These are phyloP conservation scores for Nitzschia putrida DNA, from an alignment of 108 stramenopile genomes.

Conservation along the genomic window DNA sequence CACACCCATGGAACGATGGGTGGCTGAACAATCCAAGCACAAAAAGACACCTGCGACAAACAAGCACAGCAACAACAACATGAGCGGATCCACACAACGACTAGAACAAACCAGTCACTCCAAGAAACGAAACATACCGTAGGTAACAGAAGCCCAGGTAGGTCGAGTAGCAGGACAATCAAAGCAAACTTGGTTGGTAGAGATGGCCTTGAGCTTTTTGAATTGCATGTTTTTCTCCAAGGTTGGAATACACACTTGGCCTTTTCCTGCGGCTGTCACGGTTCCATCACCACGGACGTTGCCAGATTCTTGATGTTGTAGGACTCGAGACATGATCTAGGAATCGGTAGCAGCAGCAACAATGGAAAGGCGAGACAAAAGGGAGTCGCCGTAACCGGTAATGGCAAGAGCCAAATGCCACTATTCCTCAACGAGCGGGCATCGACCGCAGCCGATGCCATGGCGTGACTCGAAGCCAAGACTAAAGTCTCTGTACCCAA, in stretches of 20 bases:
- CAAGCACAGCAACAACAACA: neutral
- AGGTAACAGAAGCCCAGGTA: conserved; percentile 92
- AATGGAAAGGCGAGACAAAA: no score
- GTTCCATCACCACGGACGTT: conserved; percentile 84
- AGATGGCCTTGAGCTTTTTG: conserved; percentile 80
- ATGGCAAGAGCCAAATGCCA: no score
- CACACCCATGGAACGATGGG: conserved; percentile 89
- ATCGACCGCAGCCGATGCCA: no score
- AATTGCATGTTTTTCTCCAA: conserved; percentile 82
- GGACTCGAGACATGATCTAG: conserved; percentile 13
- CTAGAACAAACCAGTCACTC: no score
- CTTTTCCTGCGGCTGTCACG: conserved; percentile 86
- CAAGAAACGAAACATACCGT: conserved; percentile 52
- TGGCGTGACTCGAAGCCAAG: no score
- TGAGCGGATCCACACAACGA: neutral
- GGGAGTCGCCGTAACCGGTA: no score
- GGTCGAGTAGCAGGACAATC: conserved; percentile 93
- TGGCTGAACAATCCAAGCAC: conserved; percentile 91
- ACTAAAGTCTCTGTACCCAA: no score
- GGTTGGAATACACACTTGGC: conserved; percentile 79
- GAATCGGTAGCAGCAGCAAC: neutral
- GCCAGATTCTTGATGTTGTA: conserved; percentile 43
- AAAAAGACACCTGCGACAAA: conserved; percentile 73
- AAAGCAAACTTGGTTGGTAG: conserved; percentile 84
- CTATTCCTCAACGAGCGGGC: no score